A percentile compares a stretch with the other conserved stretches of the same genome.
These are phyloP conservation scores for Phyllosticta ampelicida DNA, from an alignment of 2,329 filamentous ascomycete species.

Conservation along the genomic window DNA sequence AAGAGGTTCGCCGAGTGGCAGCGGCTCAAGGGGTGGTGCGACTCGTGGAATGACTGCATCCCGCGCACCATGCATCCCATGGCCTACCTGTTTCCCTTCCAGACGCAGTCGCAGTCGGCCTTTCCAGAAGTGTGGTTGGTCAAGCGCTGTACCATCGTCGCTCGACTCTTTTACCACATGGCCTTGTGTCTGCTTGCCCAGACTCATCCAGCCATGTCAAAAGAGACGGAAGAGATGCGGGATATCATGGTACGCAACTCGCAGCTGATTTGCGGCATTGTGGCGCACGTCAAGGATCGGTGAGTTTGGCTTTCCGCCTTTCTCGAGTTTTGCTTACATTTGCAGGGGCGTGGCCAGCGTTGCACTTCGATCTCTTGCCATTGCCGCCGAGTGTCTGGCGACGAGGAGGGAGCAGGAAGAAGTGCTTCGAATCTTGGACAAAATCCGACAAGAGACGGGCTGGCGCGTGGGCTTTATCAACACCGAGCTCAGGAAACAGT, in stretches of 20 bases:
- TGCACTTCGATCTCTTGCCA: constrained; percentile 66
- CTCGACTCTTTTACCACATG: constrained; percentile 80
- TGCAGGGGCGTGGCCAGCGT: constrained; percentile 61
- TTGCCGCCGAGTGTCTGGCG: constrained; percentile 63
- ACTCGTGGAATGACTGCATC: constrained; percentile 67
- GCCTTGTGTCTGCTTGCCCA: constrained; percentile 72
- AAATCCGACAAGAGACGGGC: constrained; percentile 64
- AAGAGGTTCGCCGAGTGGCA: constrained; percentile 67
- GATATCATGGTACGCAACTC: constrained; percentile 63
- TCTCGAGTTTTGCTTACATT: constrained; percentile 6
- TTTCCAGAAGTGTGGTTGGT: constrained; percentile 88
- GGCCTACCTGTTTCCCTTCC: constrained; percentile 60
- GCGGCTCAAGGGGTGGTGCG: constrained; percentile 66
- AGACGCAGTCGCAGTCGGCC: constrained; percentile 56
- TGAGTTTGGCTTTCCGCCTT: constrained; percentile 21
- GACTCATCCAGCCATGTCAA: constrained; percentile 58
- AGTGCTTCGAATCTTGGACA: constrained; percentile 63
- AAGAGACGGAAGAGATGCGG: constrained; percentile 56
- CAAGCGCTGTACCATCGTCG: constrained; percentile 70
- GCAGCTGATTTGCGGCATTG: constrained; percentile 79
- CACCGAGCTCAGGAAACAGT: constrained; percentile 60
- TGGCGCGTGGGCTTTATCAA: constrained; percentile 68
- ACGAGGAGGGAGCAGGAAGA: constrained; percentile 66
- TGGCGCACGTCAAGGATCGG: constrained; percentile 72
- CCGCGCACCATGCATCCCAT: constrained; percentile 82